Conservation (phyloP, 345 rosid species). For the Populus euphratica region DNA sequence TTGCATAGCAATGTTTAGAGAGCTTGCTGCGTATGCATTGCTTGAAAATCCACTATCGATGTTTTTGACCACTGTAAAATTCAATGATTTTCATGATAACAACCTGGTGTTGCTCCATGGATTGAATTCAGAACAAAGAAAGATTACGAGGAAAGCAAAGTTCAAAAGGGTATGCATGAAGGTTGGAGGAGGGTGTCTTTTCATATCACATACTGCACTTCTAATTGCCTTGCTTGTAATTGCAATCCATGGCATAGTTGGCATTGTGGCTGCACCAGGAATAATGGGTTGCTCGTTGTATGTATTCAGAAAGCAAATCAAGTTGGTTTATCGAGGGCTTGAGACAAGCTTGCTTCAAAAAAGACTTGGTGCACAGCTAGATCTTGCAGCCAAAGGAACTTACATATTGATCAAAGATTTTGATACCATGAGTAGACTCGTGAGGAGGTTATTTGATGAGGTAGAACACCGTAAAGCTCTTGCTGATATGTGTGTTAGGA, state of each 20-base stretch:
- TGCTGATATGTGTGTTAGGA: constrained; percentile 52
- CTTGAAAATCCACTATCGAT: constrained; percentile 54
- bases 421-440: constrained; percentile 59
- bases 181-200: constrained; percentile 41
- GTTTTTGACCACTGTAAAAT: constrained; percentile 25
- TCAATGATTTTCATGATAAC: constrained; percentile 39
- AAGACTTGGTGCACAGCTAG: constrained; percentile 47
- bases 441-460: constrained; percentile 58
- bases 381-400: constrained; percentile 69
- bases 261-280: constrained; percentile 57
- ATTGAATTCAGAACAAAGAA: constrained; percentile 47
- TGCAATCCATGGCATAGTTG: constrained; percentile 63
- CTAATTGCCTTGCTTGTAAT: constrained; percentile 39
- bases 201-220: constrained; percentile 41
- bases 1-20: constrained; percentile 28
- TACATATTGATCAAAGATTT: constrained; percentile 74
- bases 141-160: constrained; percentile 42
- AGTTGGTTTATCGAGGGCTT: constrained; percentile 8
- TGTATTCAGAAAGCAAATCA: constrained; percentile 38
- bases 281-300: constrained; percentile 35
- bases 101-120: constrained; percentile 41
- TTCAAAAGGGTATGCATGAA: constrained; percentile 38
- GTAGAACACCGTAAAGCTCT: constrained; percentile 54
- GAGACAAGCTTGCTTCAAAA: constrained; percentile 37
- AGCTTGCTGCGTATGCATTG: constrained; percentile 48